Base-by-base conservation (phyloP, 768 basidiomycete genomes). In the Lactifluus echinatus region DNA sequence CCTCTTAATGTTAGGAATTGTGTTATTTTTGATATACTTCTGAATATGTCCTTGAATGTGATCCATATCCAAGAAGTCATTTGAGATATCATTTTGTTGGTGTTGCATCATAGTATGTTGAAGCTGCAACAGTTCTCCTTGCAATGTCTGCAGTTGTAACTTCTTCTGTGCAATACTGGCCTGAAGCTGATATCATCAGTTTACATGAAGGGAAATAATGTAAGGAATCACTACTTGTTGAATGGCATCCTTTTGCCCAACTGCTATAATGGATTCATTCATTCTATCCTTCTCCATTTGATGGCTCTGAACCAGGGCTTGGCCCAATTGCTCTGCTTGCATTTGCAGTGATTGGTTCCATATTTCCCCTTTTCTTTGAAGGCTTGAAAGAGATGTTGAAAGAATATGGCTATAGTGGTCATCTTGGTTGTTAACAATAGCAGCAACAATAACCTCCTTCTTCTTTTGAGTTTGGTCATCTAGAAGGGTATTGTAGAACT, bases 81-180 rank as follows among this genome's bases (percentile, higher is more conserved):
- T 17, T 36, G 8, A 23, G 0, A 10, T 40, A 34, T 11, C 4
- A 15, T 8, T 34, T 42, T 47, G 36, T 11, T 56, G 40, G 36
- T 50, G 29, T 23, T 58, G 37, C 40, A 44, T 49, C 4, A 39
- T n/a, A 5, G 12, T n/a, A 7, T 59, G 48, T 17, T 54, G 46
- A 24, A 59, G n/a, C 24, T 59, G 53, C 23, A 19, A 1, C 2
- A 59, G 36, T 8, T 59, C 53, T 40, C 39, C 51, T 55, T 59
- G 48, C 5, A 55, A 8, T 2, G 19, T 17, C 45, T 50, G 34
- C 10, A 59, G 8, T 2, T 55, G 58, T 50, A 15, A 39, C 47
- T 17, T 43, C 29, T 19, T 55, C 12, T 59, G 58, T 19, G n/a
- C 21, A 24, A 59, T 45, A 24, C 43, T 31, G 8, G 17, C 28